Evolutionary conservation across 1,284 basidiomycete species (phyloP), one percentile per base, ranked within the genome.

Genomic region (Moniliophthora roreri): DNA sequence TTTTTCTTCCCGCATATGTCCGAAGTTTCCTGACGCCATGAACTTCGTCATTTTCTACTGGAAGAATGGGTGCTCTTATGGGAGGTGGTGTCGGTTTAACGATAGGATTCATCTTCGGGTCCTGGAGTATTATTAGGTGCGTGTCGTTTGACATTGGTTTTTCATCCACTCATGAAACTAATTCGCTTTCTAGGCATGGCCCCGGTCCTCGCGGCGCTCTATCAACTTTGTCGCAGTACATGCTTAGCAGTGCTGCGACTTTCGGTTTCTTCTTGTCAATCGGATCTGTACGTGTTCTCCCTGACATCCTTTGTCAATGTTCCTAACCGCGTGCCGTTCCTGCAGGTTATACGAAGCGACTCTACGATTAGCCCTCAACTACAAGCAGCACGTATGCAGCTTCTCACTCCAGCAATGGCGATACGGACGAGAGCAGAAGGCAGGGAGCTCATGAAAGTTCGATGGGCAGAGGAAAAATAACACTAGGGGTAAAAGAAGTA

Each of bases 71-170:
- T 63, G 92, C 91, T 46, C 72, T 93, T 56, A 95, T 95, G 92
- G 93, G 93, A 58, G 88, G 85, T 59, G 91, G 91, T 60, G 94
- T 96, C 54, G 94, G 94, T 26, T 79, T 95, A 47, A 95, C 93
- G 35, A 95, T 96, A 65, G 94, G 94, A n/a, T 96, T 97, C 74
- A 87, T 97, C 59, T 97, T 97, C 66, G 94, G 93, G 46, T 85
- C 87, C 36, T 95, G 89, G 75, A 93, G 86, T 60, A 92, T 97
- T 66, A 73, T 97, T 39, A 80, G 93, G 93, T 92, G 62, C 59
- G 82, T 68, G 10, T 40, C 24, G 28, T 24, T 28, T 26, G 24
- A 48, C 51, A 28, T 45, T 48, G 18, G 10, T 39, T 24, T 32
- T 45, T 1, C n/a, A n/a, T n/a, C 15, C 24, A 20, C 47, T 51